Evolutionary conservation across 1,284 basidiomycete species (phyloP).

Genomic region (Agroathelia rolfsii): DNA sequence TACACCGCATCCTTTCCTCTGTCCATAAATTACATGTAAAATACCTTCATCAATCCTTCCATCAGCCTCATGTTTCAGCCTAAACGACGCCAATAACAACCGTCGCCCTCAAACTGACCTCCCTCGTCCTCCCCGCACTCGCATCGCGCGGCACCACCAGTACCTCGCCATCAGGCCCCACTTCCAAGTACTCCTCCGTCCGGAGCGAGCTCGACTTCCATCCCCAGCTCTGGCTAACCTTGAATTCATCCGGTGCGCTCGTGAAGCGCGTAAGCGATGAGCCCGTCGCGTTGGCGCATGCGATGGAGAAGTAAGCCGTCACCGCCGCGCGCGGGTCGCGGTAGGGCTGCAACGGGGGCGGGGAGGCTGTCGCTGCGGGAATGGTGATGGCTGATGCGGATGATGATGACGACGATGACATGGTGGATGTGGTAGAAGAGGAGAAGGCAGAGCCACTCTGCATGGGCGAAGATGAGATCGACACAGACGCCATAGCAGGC

Average conservation of each 20-base stretch:
- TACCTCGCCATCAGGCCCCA: slow-evolving; percentile 37
- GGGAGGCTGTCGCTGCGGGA: slow-evolving; percentile 32
- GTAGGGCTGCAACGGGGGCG: slow-evolving; percentile 56
- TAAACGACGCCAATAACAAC: slow-evolving; percentile 67
- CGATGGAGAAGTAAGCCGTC: slow-evolving; percentile 75
- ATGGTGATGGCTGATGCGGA: slow-evolving; percentile 15
- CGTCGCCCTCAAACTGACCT: slow-evolving; percentile 63
- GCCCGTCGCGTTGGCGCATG: slow-evolving; percentile 75
- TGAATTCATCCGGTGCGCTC: slow-evolving; percentile 80
- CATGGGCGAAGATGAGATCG: no score
- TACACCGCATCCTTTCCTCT: no score
- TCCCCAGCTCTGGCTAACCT: slow-evolving; percentile 72
- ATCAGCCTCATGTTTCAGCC: no score
- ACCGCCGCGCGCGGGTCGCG: slow-evolving; percentile 63
- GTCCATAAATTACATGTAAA: no score
- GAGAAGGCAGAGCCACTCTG: no score
- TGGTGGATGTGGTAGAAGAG: no score
- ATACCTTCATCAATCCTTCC: no score
- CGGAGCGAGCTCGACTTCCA: slow-evolving; percentile 67
- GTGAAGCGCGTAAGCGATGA: slow-evolving; percentile 77
- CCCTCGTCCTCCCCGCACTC: slow-evolving; percentile 30
- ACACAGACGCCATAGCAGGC: no score
- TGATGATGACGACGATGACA: no score
- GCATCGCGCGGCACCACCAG: no score
- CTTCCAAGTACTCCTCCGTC: slow-evolving; percentile 48